Conservation (phyloP, 345 rosid genomes). For the Citrus maxima region DNA sequence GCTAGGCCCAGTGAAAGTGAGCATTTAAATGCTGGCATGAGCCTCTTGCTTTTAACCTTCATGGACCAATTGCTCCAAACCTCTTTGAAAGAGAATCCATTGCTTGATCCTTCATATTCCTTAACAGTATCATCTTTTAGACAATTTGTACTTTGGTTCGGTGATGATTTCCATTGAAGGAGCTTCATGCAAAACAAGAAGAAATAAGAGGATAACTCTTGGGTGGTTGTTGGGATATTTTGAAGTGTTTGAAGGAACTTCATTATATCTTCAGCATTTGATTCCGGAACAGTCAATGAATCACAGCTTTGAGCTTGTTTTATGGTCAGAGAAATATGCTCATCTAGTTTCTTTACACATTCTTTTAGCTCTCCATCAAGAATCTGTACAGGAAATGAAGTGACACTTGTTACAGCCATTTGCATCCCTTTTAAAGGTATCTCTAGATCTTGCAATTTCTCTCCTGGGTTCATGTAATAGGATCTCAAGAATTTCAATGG, state of each 20-base stretch:
- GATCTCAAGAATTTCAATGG: slow-evolving; percentile 51
- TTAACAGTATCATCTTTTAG: not conserved
- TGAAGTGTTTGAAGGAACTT: slow-evolving; percentile 46
- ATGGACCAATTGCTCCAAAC: slow-evolving; percentile 23
- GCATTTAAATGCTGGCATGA: slow-evolving; percentile 59
- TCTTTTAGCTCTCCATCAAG: slow-evolving; percentile 38
- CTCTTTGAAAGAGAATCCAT: slow-evolving; percentile 14
- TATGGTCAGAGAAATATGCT: slow-evolving; percentile 37
- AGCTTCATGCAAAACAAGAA: slow-evolving; percentile 75
- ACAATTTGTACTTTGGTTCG: slow-evolving; percentile 18
- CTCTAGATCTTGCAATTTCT: slow-evolving; percentile 54
- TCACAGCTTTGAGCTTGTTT: slow-evolving; percentile 36
- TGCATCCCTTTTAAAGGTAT: slow-evolving; percentile 75
- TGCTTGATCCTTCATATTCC: slow-evolving; percentile 15
- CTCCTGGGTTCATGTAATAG: slow-evolving; percentile 36
- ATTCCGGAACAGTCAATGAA: slow-evolving; percentile 52
- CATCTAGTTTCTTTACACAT: slow-evolving; percentile 34
- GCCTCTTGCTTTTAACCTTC: slow-evolving; percentile 27
- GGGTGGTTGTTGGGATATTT: slow-evolving; percentile 38
- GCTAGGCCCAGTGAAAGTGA: slow-evolving; percentile 72
- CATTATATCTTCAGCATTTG: slow-evolving; percentile 32
- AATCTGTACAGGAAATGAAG: slow-evolving; percentile 36
- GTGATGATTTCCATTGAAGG: slow-evolving; percentile 36
- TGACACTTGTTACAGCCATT: slow-evolving; percentile 46
- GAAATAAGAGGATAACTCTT: slow-evolving; percentile 65